Conservation (phyloP, 495 filamentous ascomycete genomes). For the Aspergillus kassunensis region DNA sequence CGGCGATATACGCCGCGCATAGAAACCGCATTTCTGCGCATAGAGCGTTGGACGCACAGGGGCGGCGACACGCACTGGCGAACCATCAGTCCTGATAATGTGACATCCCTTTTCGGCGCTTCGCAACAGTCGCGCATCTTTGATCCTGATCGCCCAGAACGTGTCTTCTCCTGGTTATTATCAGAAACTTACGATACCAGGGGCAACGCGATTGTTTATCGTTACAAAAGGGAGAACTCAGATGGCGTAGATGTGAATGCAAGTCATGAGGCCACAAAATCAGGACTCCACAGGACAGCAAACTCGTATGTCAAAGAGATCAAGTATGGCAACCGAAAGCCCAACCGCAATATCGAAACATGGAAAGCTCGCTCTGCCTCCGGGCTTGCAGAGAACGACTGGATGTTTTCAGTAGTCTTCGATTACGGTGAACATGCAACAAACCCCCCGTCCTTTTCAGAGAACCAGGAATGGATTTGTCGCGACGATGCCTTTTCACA, state of each 20-base stretch:
- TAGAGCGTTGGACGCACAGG: constrained; percentile 1
- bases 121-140: background rate
- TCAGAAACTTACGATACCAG: background rate
- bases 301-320: constrained; percentile 1
- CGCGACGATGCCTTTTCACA: background rate
- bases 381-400: background rate
- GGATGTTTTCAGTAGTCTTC: constrained; percentile 4
- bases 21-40: background rate
- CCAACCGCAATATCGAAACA: background rate
- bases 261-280: background rate
- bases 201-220: background rate
- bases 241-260: background rate
- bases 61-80: background rate
- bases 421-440: constrained; percentile 7
- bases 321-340: background rate
- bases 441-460: background rate
- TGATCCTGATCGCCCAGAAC: background rate
- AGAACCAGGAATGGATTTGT: background rate
- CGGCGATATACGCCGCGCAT: constrained; percentile 2
- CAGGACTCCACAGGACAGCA: background rate
- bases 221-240: constrained; percentile 1
- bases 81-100: background rate
- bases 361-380: background rate
- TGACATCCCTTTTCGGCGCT: background rate
- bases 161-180: constrained; percentile 3